These are phyloP conservation scores for Cutaneotrichosporon sp. DNA, from an alignment of 1,284 basidiomycete genomes.

Conservation along the genomic window DNA sequence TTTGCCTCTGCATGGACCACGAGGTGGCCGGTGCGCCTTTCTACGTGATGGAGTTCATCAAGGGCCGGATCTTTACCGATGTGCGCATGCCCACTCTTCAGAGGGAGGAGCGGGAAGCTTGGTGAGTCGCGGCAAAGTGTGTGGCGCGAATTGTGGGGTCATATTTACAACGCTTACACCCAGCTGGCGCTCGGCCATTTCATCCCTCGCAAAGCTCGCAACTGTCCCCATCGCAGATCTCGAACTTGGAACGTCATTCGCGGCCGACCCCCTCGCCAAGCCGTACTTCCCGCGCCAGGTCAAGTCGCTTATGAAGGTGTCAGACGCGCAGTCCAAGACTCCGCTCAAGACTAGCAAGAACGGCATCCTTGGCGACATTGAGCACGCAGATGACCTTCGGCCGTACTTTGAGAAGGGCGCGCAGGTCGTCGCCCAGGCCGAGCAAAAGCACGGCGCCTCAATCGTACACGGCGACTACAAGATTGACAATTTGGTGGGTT, in stretches of 20 bases:
- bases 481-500: slow-evolving; percentile 70
- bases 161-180: not conserved
- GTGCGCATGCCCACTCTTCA: slow-evolving; percentile 65
- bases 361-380: slow-evolving; percentile 36
- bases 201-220: slow-evolving; percentile 68
- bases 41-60: slow-evolving; percentile 92
- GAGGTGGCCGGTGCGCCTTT: slow-evolving; percentile 80
- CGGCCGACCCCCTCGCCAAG: slow-evolving; percentile 56
- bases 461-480: slow-evolving; percentile 93
- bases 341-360: slow-evolving; percentile 45
- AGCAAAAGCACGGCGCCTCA: slow-evolving; percentile 58
- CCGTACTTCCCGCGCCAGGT: slow-evolving; percentile 91
- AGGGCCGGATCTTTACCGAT: slow-evolving; percentile 89
- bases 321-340: slow-evolving; percentile 66
- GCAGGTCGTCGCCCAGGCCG: slow-evolving; percentile 66
- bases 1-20: slow-evolving; percentile 72
- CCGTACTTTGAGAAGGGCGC: slow-evolving; percentile 61
- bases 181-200: slow-evolving; percentile 72
- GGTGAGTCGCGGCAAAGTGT: slow-evolving; percentile 1
- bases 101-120: slow-evolving; percentile 56
- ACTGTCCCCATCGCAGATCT: slow-evolving; percentile 64
- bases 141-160: no score
- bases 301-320: slow-evolving; percentile 71
- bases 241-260: slow-evolving; percentile 67
- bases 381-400: slow-evolving; percentile 66